Base-by-base conservation (phyloP, 805 yeast species). In the Pichia thaimueangensis region DNA sequence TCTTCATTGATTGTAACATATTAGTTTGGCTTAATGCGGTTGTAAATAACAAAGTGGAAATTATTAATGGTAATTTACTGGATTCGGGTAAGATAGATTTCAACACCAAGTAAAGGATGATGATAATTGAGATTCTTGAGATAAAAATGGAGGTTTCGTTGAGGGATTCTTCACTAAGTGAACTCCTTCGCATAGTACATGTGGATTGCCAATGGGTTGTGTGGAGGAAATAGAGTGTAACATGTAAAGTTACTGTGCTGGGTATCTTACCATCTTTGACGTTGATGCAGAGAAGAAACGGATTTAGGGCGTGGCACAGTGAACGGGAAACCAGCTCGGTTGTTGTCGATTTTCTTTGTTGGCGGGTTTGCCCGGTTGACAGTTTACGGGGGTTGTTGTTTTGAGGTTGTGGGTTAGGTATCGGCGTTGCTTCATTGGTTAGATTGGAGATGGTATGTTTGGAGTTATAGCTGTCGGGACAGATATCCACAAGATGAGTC, bases 391-490 rank as follows among this genome's bases (percentile, higher is more conserved):
- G n/a, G n/a, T n/a, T n/a, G n/a, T n/a, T 28, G 30, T 28, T 19
- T 27, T 19, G 9, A 15, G 30, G 20, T 27, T 28, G 30, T 12
- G 13, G 13, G n/a, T n/a, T n/a, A n/a, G n/a, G n/a, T n/a, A n/a
- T n/a, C n/a, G n/a, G n/a, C n/a, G n/a, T n/a, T n/a, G n/a, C n/a
- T n/a, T n/a, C n/a, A n/a, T n/a, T n/a, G n/a, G n/a, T n/a, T n/a
- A n/a, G n/a, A n/a, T n/a, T n/a, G n/a, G n/a, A 6, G 11, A 31
- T 19, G 19, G 9, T 20, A 57, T 58, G 62, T 43, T 54, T 2
- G 48, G 62, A 35, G 57, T 71, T 0, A 39, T 69, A 23, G 80
- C 78, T 7, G 58, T 80, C 12, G 88, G 87, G 7, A 67, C 70
- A 7, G 91, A 82, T 51, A 50, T 82, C 3, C 67, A 78, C 24